phyloP scores from a whole-genome alignment of 345 rosid genomes.

The Bruguiera sexangula region DNA sequence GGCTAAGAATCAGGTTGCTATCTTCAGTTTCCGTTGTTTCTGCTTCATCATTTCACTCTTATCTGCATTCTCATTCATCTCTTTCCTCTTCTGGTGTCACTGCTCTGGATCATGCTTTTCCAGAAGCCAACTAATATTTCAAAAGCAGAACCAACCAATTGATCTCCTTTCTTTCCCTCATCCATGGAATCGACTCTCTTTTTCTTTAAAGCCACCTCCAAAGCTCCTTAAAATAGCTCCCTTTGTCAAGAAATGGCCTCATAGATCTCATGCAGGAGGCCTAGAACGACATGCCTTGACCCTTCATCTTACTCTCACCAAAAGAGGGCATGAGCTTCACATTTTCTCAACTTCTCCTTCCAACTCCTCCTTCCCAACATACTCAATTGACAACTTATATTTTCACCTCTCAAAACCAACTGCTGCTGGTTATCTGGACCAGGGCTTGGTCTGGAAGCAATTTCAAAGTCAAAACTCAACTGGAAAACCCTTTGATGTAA shows the following conservation, averaged over 20 bases:
- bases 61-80: slow-evolving; percentile 50
- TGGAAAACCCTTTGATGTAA: slow-evolving; percentile 70
- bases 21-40: slow-evolving; percentile 50
- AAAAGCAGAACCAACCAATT: slow-evolving; percentile 36
- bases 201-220: slow-evolving; percentile 34
- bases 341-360: slow-evolving; percentile 64
- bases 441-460: slow-evolving; percentile 64
- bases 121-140: slow-evolving; percentile 20
- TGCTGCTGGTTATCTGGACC: slow-evolving; percentile 71
- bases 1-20: slow-evolving; percentile 44
- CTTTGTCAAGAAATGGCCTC: slow-evolving; percentile 92
- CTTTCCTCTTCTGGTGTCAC: slow-evolving; percentile 50
- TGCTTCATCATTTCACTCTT: slow-evolving; percentile 42
- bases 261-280: slow-evolving; percentile 76
- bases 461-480: slow-evolving; percentile 61
- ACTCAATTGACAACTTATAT: slow-evolving; percentile 39
- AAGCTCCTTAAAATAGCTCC: slow-evolving; percentile 66
- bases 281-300: slow-evolving; percentile 87
- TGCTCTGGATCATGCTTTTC: slow-evolving; percentile 42
- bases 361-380: slow-evolving; percentile 50
- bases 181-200: slow-evolving; percentile 76
- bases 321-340: slow-evolving; percentile 83
- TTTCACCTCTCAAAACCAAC: slow-evolving; percentile 81
- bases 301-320: slow-evolving; percentile 76
- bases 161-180: slow-evolving; percentile 56